phyloP scores from a whole-genome alignment of 345 rosid genomes.

The Passiflora organensis region DNA sequence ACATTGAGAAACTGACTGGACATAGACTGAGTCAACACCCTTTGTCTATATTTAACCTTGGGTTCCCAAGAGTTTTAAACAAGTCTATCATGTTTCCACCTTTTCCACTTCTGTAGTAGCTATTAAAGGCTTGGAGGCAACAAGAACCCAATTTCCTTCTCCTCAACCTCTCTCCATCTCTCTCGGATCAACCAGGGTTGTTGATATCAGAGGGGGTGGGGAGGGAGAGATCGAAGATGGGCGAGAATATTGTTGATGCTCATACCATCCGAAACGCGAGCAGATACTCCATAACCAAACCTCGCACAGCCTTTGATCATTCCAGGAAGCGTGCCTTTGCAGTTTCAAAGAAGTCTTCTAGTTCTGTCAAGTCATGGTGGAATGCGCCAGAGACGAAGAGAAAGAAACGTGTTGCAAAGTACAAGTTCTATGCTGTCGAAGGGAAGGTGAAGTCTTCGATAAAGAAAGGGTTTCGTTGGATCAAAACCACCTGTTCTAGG shows the following conservation, averaged over 20 bases:
- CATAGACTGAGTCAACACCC: too few species aligned
- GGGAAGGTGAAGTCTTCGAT: conserved; percentile 43
- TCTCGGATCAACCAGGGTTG: neutral
- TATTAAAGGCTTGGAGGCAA: neutral
- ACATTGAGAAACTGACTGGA: too few species aligned
- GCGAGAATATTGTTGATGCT: neutral
- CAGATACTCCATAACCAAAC: neutral
- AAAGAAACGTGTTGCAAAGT: conserved; percentile 41
- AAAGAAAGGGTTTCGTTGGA: conserved; percentile 46
- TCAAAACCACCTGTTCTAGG: conserved; percentile 40
- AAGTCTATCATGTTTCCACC: too few species aligned
- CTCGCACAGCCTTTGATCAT: neutral
- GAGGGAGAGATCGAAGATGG: neutral
- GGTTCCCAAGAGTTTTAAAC: too few species aligned
- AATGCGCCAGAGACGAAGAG: conserved; percentile 43
- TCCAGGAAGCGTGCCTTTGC: neutral
- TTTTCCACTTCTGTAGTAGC: too few species aligned
- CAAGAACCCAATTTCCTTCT: neutral
- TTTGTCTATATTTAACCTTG: too few species aligned
- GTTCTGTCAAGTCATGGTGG: conserved; percentile 25
- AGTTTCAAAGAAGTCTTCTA: neutral
- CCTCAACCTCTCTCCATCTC: neutral
- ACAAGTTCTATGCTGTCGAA: conserved; percentile 44
- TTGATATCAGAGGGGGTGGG: too few species aligned
- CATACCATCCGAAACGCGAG: neutral